Conservation (phyloP, 768 basidiomycete species). For the Ramaria rubella region DNA sequence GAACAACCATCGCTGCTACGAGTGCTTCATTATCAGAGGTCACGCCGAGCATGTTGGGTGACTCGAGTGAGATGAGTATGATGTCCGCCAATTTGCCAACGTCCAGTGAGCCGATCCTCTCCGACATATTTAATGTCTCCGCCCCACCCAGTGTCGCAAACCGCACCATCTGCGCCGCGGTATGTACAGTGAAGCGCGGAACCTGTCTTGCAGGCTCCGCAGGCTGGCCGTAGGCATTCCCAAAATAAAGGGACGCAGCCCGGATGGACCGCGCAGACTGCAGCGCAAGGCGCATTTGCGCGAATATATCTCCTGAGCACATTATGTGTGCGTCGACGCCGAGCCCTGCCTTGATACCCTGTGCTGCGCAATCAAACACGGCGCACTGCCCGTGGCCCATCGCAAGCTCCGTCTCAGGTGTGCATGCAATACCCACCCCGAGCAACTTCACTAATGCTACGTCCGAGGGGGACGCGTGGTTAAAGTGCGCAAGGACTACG, state of each 20-base stretch:
- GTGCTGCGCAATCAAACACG: conserved; percentile 21
- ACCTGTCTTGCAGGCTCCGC: background rate
- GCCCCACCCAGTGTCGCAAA: conserved; percentile 26
- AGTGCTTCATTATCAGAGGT: conserved; percentile 25
- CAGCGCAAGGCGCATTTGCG: conserved; percentile 24
- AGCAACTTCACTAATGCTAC: conserved; percentile 24
- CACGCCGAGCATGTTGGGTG: conserved; percentile 10
- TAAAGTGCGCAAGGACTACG: conserved; percentile 27
- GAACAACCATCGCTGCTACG: conserved; percentile 22
- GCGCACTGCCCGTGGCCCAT: conserved; percentile 28
- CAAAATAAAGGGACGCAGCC: background rate
- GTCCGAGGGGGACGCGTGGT: conserved; percentile 23
- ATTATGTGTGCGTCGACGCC: conserved; percentile 24
- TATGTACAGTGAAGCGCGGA: conserved; percentile 18
- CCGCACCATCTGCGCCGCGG: too few species aligned
- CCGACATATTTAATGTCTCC: conserved; percentile 21
- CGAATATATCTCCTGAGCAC: conserved; percentile 24
- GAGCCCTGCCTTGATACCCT: conserved; percentile 25
- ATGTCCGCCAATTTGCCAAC: conserved; percentile 28
- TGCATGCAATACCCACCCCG: conserved; percentile 21
- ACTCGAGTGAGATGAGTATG: background rate
- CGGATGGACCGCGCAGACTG: conserved; percentile 20
- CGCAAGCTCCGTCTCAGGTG: conserved; percentile 27
- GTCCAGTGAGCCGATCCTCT: too few species aligned
- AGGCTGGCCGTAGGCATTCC: background rate